These are phyloP conservation scores for Anthoceros angustus DNA, from an alignment of 225 moss, liverwort and hornwort genomes.

Conservation along the genomic window DNA sequence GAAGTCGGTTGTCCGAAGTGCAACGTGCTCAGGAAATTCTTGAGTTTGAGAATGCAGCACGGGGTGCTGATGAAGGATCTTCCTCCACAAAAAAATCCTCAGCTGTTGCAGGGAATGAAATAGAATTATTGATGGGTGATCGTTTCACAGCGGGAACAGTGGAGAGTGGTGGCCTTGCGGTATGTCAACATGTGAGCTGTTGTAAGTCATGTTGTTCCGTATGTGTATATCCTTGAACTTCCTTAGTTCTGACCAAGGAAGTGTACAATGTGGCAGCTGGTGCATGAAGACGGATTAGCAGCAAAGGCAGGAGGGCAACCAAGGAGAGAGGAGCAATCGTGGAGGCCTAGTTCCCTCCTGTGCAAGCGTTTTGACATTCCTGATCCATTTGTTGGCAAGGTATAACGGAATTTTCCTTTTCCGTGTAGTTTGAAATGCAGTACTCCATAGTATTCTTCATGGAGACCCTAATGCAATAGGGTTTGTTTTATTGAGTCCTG, in stretches of 20 bases:
- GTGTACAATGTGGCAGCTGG: conserved; percentile 6
- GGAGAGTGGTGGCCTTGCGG: conserved; percentile 21
- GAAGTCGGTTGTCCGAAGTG: conserved; percentile 42
- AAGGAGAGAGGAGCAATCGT: conserved; percentile 50
- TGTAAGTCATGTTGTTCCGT: background rate
- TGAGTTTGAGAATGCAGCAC: conserved; percentile 49
- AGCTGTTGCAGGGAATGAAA: conserved; percentile 15
- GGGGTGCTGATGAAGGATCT: conserved; percentile 26
- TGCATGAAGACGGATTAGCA: conserved; percentile 17
- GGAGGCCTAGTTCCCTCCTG: conserved; percentile 77
- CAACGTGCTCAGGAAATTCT: conserved; percentile 55
- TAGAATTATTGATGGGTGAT: conserved; percentile 45
- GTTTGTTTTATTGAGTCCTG: background rate
- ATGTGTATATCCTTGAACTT: background rate
- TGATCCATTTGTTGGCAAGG: conserved; percentile 80
- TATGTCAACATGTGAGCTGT: conserved; percentile 10
- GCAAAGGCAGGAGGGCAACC: conserved; percentile 27
- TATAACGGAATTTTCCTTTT: background rate
- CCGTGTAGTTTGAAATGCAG: background rate
- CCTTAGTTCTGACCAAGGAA: no score
- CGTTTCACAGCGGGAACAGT: conserved; percentile 54
- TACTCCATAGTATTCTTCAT: background rate
- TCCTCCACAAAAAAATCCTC: conserved; percentile 16
- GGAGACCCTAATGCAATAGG: background rate
- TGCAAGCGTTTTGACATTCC: conserved; percentile 89